Evolutionary conservation across 2,329 filamentous ascomycete species (phyloP).

Genomic region (Arthroderma uncinatum): DNA sequence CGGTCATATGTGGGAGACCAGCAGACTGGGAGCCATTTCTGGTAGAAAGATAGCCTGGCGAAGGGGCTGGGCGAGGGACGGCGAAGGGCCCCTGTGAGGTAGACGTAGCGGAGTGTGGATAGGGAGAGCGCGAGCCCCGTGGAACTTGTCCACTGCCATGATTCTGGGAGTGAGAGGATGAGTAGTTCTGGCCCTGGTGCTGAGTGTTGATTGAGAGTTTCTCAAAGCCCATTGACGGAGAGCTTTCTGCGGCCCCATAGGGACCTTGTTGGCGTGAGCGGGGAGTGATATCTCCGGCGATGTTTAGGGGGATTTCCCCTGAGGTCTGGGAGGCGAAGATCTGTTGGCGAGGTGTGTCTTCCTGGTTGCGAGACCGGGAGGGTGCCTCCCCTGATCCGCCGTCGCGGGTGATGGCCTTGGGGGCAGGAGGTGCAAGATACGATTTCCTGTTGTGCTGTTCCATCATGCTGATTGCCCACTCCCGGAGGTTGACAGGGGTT

Average conservation of each 20-base stretch:
- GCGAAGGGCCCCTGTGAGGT: constrained; percentile 9
- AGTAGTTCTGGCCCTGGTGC: constrained; percentile 8
- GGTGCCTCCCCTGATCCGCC: constrained; percentile 43
- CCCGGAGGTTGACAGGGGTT: constrained; percentile 83
- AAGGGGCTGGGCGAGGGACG: constrained; percentile 12
- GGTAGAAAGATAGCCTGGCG: constrained; percentile 5
- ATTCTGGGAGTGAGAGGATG: not conserved
- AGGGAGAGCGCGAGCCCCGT: constrained; percentile 6
- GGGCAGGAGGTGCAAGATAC: constrained; percentile 72
- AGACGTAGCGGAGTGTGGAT: constrained; percentile 7
- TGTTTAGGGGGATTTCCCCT: constrained; percentile 56
- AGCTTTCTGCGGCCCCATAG: constrained; percentile 16
- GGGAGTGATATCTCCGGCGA: constrained; percentile 17
- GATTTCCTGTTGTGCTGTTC: constrained; percentile 93
- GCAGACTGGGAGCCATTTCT: constrained; percentile 37
- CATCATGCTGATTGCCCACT: constrained; percentile 90
- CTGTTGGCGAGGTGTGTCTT: constrained; percentile 36
- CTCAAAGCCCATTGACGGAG: constrained; percentile 31
- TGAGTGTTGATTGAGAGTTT: constrained; percentile 29
- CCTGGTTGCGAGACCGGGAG: constrained; percentile 20
- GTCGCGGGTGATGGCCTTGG: constrained; percentile 59
- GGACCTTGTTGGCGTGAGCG: constrained; percentile 3
- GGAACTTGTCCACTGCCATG: not conserved
- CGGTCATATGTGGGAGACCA: constrained; percentile 53
- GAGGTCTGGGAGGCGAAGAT: constrained; percentile 57